Percentiles rank a stretch among this genome's conserved stretches.
These are phyloP conservation scores for Candida nitratophila DNA, from an alignment of 805 yeast genomes.

Conservation along the genomic window DNA sequence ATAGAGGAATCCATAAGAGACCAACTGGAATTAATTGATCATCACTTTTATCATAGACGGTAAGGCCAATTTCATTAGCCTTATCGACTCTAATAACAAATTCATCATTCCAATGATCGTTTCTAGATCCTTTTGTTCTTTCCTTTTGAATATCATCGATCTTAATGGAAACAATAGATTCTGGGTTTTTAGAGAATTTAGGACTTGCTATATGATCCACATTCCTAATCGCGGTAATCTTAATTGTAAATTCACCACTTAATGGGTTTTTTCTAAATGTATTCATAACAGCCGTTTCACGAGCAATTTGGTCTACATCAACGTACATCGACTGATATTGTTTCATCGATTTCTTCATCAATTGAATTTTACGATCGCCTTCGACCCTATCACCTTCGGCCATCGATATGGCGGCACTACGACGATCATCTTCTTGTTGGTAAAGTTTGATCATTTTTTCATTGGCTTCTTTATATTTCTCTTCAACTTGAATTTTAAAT, in stretches of 20 bases:
- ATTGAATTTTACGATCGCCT: constrained; percentile 75
- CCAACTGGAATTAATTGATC: constrained; percentile 78
- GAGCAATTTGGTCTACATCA: constrained; percentile 56
- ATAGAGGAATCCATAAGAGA: constrained; percentile 80
- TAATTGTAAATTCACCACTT: constrained; percentile 70
- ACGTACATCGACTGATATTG: constrained; percentile 88
- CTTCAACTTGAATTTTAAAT: constrained; percentile 88
- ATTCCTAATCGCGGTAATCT: constrained; percentile 74
- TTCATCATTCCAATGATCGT: constrained; percentile 78
- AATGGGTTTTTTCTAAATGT: constrained; percentile 78
- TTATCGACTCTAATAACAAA: constrained; percentile 77
- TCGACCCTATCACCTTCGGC: constrained; percentile 86
- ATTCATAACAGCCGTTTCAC: constrained; percentile 58
- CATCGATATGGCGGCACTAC: constrained; percentile 71
- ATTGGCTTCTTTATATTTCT: constrained; percentile 88
- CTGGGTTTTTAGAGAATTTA: constrained; percentile 70
- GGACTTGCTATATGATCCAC: constrained; percentile 91
- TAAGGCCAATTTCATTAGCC: constrained; percentile 86
- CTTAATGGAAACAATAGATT: constrained; percentile 68
- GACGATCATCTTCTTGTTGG: constrained; percentile 84
- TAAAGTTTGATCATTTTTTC: constrained; percentile 83
- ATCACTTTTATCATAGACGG: constrained; percentile 76
- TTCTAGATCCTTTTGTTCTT: constrained; percentile 66
- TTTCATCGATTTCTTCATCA: constrained; percentile 75
- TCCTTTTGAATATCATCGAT: constrained; percentile 85